These are phyloP conservation scores for Rhododendron mucronatum DNA, from an alignment of 148 eudicot genomes.

Conservation along the genomic window DNA sequence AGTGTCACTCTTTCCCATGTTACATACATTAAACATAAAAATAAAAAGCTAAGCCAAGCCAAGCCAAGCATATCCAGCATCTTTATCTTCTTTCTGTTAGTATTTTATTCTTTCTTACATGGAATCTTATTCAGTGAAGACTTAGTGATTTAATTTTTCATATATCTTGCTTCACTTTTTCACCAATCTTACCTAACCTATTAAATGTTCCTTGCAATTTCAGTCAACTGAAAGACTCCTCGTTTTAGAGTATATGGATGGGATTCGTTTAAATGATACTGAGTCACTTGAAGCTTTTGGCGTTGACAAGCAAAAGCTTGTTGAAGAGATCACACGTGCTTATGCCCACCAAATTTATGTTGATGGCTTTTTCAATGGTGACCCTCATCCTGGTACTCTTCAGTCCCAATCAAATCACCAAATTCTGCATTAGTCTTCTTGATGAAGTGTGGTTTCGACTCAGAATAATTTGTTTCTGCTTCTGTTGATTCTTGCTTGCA, in stretches of 20 bases:
- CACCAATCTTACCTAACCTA: not conserved
- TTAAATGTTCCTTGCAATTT: constrained; percentile 14
- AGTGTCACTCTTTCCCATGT: not conserved
- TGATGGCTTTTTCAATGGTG: constrained; percentile 97
- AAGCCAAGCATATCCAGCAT: not conserved
- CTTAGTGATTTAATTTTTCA: not conserved
- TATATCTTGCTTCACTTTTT: not conserved
- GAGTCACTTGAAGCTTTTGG: constrained; percentile 77
- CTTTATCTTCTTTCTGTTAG: not conserved
- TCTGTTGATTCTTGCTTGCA: not conserved
- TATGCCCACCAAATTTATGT: constrained; percentile 98
- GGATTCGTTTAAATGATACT: constrained; percentile 82
- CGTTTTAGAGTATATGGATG: constrained; percentile 93
- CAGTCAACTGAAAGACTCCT: constrained; percentile 95
- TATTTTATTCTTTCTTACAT: not conserved
- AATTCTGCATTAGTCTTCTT: not conserved
- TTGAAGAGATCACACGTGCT: constrained; percentile 96
- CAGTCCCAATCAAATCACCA: not conserved
- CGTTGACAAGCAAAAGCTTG: constrained; percentile 81
- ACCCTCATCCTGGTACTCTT: constrained; percentile 91
- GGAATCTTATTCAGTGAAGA: not conserved
- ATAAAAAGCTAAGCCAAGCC: not conserved
- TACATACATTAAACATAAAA: not conserved
- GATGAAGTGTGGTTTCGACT: not conserved
- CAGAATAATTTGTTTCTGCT: not conserved